Percentiles rank a stretch among this genome's conserved stretches.
These are phyloP conservation scores for Chrysoporthe puriensis DNA, from an alignment of 2,329 filamentous ascomycete genomes.

Conservation along the genomic window DNA sequence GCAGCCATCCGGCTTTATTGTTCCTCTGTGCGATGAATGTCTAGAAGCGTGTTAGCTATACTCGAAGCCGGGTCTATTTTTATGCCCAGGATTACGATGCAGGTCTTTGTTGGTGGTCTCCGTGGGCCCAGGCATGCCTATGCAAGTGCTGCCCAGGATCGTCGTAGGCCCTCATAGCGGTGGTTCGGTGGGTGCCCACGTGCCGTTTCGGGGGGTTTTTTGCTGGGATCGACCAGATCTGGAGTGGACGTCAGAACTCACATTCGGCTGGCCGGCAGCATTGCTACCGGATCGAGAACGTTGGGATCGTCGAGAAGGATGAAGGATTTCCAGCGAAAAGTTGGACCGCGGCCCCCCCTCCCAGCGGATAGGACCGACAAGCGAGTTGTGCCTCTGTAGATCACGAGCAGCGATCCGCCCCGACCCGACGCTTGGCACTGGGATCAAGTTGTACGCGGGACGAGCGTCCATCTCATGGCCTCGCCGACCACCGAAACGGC, in stretches of 20 bases:
- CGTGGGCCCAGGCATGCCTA: background rate
- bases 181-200: background rate
- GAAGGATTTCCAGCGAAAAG: background rate
- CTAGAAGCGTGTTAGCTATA: background rate
- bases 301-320: slow-evolving; percentile 3
- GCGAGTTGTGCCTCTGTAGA: slow-evolving; percentile 8
- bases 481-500: background rate
- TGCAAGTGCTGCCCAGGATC: background rate
- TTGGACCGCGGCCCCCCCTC: background rate
- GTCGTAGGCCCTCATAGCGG: background rate
- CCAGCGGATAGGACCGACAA: background rate
- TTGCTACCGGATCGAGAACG: background rate
- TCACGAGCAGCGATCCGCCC: background rate
- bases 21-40: background rate
- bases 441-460: slow-evolving; percentile 13
- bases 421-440: slow-evolving; percentile 15
- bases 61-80: slow-evolving; percentile 4
- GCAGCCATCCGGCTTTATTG: background rate
- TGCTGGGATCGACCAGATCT: background rate
- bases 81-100: background rate
- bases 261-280: background rate
- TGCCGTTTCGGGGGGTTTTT: background rate
- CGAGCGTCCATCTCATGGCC: background rate
- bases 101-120: slow-evolving; percentile 1
- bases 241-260: background rate